phyloP scores from a whole-genome alignment of 2,329 filamentous ascomycete species.

The Helminthosporium solani region DNA sequence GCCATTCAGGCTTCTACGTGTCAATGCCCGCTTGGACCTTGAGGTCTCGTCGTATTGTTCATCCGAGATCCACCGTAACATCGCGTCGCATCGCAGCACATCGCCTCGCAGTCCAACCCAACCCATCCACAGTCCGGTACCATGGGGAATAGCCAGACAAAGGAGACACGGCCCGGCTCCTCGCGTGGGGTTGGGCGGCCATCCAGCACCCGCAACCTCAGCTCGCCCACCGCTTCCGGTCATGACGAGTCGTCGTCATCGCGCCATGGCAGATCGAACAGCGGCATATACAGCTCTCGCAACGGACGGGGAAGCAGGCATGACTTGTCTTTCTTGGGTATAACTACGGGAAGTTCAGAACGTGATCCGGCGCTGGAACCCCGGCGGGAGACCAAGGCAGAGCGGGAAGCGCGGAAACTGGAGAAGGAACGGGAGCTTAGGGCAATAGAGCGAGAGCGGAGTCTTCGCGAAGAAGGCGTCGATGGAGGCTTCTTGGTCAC shows the following conservation, averaged over 20 bases:
- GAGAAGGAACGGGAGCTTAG: constrained; percentile 77
- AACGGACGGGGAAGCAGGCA: constrained; percentile 56
- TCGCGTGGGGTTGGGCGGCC: constrained; percentile 37
- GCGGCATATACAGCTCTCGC: constrained; percentile 48
- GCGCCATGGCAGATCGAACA: constrained; percentile 32
- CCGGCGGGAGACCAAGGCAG: constrained; percentile 84
- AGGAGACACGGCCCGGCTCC: constrained; percentile 45
- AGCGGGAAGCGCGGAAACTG: constrained; percentile 80
- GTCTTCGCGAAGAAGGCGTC: constrained; percentile 86
- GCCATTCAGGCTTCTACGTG: constrained; percentile 2
- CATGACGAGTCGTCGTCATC: constrained; percentile 24
- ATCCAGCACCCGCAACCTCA: constrained; percentile 33
- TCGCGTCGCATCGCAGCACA: too few species aligned
- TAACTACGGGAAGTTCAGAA: constrained; percentile 52
- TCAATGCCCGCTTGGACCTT: not conserved
- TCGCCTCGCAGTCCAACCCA: too few species aligned
- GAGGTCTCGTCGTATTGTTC: not conserved
- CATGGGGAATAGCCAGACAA: constrained; percentile 53
- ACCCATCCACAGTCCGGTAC: constrained; percentile 11
- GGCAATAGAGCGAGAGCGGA: constrained; percentile 82
- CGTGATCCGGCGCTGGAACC: constrained; percentile 55
- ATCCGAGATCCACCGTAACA: not conserved
- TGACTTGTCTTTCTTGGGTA: constrained; percentile 61
- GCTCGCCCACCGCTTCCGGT: constrained; percentile 31
- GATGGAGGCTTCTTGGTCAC: constrained; percentile 95